A percentile compares a stretch with the other conserved stretches of the same genome.
These are phyloP conservation scores for Zygotorulaspora mrakii DNA, from an alignment of 1,139 yeast species.

Conservation along the genomic window DNA sequence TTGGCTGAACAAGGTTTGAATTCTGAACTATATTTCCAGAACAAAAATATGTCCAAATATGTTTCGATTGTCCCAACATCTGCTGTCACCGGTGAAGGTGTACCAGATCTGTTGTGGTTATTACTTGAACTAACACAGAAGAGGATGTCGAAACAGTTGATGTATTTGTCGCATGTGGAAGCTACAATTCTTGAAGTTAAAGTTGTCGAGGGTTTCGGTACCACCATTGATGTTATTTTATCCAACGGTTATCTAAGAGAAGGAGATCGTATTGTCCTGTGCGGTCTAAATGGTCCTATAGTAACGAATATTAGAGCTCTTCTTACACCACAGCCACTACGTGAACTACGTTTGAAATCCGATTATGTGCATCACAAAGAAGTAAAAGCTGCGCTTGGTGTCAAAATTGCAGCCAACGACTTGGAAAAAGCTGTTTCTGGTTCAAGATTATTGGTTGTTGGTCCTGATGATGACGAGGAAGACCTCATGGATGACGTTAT, in stretches of 20 bases:
- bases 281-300: conserved; percentile 98
- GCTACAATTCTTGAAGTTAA: conserved; percentile 98
- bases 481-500: conserved; percentile 96
- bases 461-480: conserved; percentile 97
- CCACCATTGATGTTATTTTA: conserved; percentile 94
- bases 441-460: conserved; percentile 89
- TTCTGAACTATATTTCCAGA: conserved; percentile 92
- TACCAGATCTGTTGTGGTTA: conserved; percentile 96
- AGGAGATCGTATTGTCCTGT: conserved; percentile 91
- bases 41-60: conserved; percentile 85
- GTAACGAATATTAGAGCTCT: conserved; percentile 96
- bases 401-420: conserved; percentile 95
- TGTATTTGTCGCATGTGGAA: conserved; percentile 84
- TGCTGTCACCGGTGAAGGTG: conserved; percentile 99
- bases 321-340: conserved; percentile 94
- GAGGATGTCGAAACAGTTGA: conserved; percentile 98
- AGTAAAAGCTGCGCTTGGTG: conserved; percentile 98
- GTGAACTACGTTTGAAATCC: conserved; percentile 92
- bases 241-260: conserved; percentile 92
- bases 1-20: conserved; percentile 98
- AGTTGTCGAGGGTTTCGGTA: conserved; percentile 98
- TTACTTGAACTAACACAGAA: conserved; percentile 92
- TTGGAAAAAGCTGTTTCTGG: conserved; percentile 99
- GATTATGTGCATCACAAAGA: conserved; percentile 94
- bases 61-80: conserved; percentile 98